Percentiles rank a stretch among this genome's conserved stretches.
phyloP scores from a whole-genome alignment of 2,329 filamentous ascomycete genomes.

The Botrytis deweyae region DNA sequence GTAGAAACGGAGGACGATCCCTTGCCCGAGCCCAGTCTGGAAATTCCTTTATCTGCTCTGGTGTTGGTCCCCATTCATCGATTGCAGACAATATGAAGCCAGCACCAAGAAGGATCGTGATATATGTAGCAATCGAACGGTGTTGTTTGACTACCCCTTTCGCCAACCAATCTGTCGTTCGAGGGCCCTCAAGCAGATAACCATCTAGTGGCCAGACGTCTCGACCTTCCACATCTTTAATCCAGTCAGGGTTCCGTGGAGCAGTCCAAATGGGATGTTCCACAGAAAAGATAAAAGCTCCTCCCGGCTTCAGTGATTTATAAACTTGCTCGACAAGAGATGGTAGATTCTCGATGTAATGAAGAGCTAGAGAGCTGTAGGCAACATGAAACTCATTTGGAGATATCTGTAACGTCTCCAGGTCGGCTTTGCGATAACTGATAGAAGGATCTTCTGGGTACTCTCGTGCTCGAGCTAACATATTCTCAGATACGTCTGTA shows the following conservation, averaged over 20 bases:
- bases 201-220: conserved; percentile 45
- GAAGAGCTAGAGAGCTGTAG: not conserved
- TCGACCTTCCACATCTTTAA: conserved; percentile 38
- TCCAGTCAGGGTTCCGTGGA: conserved; percentile 40
- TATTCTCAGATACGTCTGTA: not conserved
- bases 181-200: conserved; percentile 45
- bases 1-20: not conserved
- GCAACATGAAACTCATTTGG: not conserved
- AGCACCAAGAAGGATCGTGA: conserved; percentile 26
- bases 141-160: conserved; percentile 48
- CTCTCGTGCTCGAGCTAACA: conserved; percentile 8
- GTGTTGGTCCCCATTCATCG: conserved; percentile 28
- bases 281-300: conserved; percentile 69
- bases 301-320: conserved; percentile 30
- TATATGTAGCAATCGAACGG: conserved; percentile 41
- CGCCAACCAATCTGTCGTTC: conserved; percentile 46
- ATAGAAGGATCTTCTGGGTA: not conserved
- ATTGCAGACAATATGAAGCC: conserved; percentile 28
- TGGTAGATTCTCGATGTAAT: not conserved
- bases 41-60: conserved; percentile 32
- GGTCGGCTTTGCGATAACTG: not conserved
- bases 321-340: not conserved
- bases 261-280: conserved; percentile 51
- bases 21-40: conserved; percentile 36
- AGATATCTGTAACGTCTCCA: not conserved